phyloP scores from a whole-genome alignment of 2,329 filamentous ascomycete species.

The Ascochyta lentis region DNA sequence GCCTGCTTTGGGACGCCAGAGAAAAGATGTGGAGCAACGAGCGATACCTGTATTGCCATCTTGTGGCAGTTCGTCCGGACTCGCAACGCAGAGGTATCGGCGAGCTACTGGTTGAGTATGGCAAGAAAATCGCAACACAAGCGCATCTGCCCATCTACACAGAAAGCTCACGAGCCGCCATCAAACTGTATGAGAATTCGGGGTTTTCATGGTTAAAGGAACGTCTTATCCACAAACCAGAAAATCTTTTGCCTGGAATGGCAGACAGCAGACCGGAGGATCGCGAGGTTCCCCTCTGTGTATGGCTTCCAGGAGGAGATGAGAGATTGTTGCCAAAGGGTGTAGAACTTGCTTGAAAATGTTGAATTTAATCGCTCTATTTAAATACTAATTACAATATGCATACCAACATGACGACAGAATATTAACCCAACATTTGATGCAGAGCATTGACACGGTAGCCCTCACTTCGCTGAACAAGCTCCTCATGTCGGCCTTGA shows the following conservation, averaged over 20 bases:
- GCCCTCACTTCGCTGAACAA: slow-evolving; percentile 57
- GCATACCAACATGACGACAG: not conserved
- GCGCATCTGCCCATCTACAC: slow-evolving; percentile 55
- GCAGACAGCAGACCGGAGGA: slow-evolving; percentile 9
- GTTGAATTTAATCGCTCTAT: not conserved
- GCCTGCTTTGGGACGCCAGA: slow-evolving; percentile 43
- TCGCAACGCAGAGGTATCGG: slow-evolving; percentile 54
- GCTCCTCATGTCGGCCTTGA: slow-evolving; percentile 57
- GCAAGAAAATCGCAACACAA: slow-evolving; percentile 41
- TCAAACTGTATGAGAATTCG: slow-evolving; percentile 55
- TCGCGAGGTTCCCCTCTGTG: slow-evolving; percentile 20
- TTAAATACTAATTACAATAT: slow-evolving; percentile 1
- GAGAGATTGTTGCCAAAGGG: slow-evolving; percentile 19
- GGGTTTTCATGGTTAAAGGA: slow-evolving; percentile 54
- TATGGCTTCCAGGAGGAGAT: slow-evolving; percentile 26
- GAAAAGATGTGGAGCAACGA: slow-evolving; percentile 32
- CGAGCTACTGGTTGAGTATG: slow-evolving; percentile 52
- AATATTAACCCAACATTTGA: slow-evolving; percentile 51
- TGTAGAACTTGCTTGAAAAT: slow-evolving; percentile 20
- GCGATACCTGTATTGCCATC: slow-evolving; percentile 43
- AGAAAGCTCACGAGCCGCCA: slow-evolving; percentile 54
- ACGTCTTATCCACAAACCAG: slow-evolving; percentile 50
- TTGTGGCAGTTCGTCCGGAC: slow-evolving; percentile 55
- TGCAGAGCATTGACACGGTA: slow-evolving; percentile 60
- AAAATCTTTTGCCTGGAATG: slow-evolving; percentile 42